These are phyloP conservation scores for Saururus chinensis DNA, from an alignment of 164 flowering plant species.

Conservation along the genomic window DNA sequence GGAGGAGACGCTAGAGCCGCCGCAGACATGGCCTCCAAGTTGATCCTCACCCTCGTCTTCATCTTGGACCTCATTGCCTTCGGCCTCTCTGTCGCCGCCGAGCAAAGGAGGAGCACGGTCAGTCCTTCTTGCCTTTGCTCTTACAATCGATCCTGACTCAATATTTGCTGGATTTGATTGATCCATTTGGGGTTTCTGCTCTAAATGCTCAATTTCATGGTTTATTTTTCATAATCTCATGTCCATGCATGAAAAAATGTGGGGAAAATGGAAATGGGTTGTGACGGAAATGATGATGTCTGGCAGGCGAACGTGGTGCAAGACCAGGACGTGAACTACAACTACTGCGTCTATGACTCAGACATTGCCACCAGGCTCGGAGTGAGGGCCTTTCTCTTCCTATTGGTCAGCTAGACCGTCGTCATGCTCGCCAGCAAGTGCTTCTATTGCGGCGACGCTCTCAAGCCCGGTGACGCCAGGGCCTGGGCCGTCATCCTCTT, in stretches of 20 bases:
- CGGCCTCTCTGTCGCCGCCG: conserved; percentile 75
- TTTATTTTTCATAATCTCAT: no score
- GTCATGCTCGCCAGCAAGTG: conserved; percentile 73
- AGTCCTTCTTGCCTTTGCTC: conserved; percentile 6
- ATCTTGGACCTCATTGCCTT: conserved; percentile 30
- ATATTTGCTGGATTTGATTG: background rate
- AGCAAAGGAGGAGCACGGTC: conserved; percentile 75
- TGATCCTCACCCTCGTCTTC: background rate
- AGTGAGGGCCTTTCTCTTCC: conserved; percentile 69
- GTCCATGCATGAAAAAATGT: no score
- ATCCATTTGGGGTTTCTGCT: background rate
- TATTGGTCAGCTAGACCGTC: conserved; percentile 50
- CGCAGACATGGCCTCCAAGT: no score
- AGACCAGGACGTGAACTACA: conserved; percentile 33
- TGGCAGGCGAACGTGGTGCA: conserved; percentile 36
- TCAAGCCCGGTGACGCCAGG: conserved; percentile 73
- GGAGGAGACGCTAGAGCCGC: no score
- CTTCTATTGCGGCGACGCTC: conserved; percentile 84
- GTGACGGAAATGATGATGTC: background rate
- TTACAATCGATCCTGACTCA: background rate
- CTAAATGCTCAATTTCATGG: no score
- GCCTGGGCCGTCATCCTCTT: conserved; percentile 80
- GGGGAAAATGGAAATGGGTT: background rate
- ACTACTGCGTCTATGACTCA: conserved; percentile 68
- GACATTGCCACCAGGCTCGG: conserved; percentile 83